Evolutionary conservation across 2,329 filamentous ascomycete genomes (phyloP), one percentile per base, ranked within the genome.

Genomic region (Aspergillus sp.): DNA sequence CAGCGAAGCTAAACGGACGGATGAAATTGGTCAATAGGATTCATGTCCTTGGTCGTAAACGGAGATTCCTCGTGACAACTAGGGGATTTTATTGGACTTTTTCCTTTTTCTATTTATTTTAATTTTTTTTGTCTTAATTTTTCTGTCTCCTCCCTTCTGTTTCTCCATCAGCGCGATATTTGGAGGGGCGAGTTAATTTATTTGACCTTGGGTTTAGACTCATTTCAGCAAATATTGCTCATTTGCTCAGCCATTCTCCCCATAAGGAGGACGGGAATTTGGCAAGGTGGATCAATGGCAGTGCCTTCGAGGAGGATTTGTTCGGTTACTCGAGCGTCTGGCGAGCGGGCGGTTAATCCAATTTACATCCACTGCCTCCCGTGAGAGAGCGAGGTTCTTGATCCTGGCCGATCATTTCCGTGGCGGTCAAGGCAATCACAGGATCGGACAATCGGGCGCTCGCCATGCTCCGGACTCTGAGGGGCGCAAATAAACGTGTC

Each of bases 321-420:
- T 17, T 30, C 47, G 23, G 25, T 17, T 50, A 50, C 25, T 17
- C 47, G 23, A 30, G 25, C 23, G 28, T 17, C 47, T 32, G 23
- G 25, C 47, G 47, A 28, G 47, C 25, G 47, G 41, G 41, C 41
- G 41, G 47, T 50, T 50, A 50, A 50, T 32, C 25, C 25, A 32
- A 50, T 50, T 30, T 17, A 50, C 47, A 17, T n/a, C 47, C 47
- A 50, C 47, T 17, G 23, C 47, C 47, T 30, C 47, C 47, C 47
- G 47, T 28, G 25, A 49, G 45, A 48, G 45, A 49, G 45, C 25
- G 49, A 63, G 61, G 59, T 61, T 64, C 58, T 63, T 65, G 63
- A 65, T 60, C 62, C 63, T 64, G 60, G 65, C 41, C 56, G 63
- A 67, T 66, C 65, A 62, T 63, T 62, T 47, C 63, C 63, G 47